A percentile compares a stretch with the other conserved stretches of the same genome.
These are phyloP conservation scores for Pulveroboletus sp. DNA, from an alignment of 768 basidiomycete genomes.

Conservation along the genomic window DNA sequence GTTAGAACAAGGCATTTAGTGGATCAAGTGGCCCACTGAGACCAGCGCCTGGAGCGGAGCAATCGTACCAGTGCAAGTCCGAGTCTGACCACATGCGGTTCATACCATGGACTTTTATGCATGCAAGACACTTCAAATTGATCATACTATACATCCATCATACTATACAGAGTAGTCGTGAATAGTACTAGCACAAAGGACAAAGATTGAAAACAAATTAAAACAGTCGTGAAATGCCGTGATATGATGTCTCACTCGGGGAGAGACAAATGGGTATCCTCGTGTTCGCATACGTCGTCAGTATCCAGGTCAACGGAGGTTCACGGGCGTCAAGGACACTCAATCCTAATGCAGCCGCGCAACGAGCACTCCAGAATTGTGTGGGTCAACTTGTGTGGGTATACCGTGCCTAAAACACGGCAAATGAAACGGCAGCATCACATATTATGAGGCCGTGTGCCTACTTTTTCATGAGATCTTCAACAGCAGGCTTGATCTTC, in stretches of 20 bases:
- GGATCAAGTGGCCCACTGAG: too few species aligned
- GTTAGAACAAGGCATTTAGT: constrained; percentile 2
- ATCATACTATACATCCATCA: constrained; percentile 1
- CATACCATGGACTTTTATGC: too few species aligned
- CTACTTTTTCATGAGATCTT: constrained; percentile 80
- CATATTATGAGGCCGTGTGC: too few species aligned
- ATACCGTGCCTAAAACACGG: constrained; percentile 58
- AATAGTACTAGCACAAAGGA: not conserved
- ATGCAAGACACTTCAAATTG: not conserved
- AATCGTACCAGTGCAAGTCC: too few species aligned
- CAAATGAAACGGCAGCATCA: not conserved
- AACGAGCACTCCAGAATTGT: constrained; percentile 82
- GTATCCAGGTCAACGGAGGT: not conserved
- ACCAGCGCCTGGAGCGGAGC: not conserved
- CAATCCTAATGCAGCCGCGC: constrained; percentile 44
- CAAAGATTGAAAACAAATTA: not conserved
- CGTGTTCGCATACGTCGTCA: not conserved
- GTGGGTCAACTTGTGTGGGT: constrained; percentile 69
- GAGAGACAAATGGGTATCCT: not conserved
- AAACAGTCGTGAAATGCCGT: too few species aligned
- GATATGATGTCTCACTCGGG: not conserved
- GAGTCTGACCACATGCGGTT: not conserved
- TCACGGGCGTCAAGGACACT: not conserved
- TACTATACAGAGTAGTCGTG: not conserved
- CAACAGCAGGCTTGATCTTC: constrained; percentile 91